These are phyloP conservation scores for Entamoeba dispar DNA, from an alignment of 208 protist species.

Conservation along the genomic window DNA sequence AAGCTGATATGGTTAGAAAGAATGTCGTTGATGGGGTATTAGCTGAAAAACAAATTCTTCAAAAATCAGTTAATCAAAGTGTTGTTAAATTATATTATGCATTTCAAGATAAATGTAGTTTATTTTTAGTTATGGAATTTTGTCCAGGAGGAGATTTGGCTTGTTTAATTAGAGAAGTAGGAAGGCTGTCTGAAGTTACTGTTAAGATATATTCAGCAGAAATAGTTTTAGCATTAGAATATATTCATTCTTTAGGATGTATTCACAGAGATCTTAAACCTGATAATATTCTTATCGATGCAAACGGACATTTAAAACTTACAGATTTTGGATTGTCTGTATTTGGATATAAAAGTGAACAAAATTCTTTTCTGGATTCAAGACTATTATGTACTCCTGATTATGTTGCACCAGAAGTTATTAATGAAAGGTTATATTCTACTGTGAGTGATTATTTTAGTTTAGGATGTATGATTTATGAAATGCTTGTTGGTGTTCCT, in stretches of 20 bases:
- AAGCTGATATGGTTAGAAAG: neutral
- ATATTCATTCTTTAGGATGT: neutral
- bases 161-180: neutral
- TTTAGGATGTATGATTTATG: constrained; percentile 69
- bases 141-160: neutral
- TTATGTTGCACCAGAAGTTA: constrained; percentile 58
- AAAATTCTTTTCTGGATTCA: neutral
- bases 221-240: neutral
- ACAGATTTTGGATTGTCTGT: constrained; percentile 2
- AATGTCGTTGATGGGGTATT: neutral
- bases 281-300: neutral
- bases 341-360: neutral
- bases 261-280: constrained; percentile 7
- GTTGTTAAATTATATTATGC: constrained; percentile 2
- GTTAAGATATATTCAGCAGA: neutral
- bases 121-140: constrained; percentile 11
- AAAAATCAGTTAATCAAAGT: neutral
- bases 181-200: neutral
- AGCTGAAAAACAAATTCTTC: neutral
- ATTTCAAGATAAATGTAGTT: neutral
- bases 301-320: constrained; percentile 3
- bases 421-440: constrained; percentile 63
- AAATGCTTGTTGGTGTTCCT: constrained; percentile 52
- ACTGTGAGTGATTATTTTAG: constrained; percentile 82
- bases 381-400: neutral